Evolutionary conservation across 257 asterid species (phyloP).

Genomic region (Misopates orontium): DNA sequence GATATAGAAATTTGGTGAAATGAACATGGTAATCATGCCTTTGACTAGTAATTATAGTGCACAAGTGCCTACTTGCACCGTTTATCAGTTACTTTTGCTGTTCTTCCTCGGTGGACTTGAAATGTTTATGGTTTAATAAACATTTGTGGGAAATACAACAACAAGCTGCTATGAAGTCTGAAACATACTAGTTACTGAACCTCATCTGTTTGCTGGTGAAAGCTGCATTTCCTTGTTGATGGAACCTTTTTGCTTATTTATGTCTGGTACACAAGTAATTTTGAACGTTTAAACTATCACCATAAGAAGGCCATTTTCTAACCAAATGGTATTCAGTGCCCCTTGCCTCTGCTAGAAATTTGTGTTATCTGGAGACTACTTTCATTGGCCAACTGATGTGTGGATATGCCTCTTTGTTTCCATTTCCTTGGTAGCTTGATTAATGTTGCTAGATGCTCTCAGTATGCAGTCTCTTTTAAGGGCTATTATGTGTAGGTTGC

Average conservation of each 20-base stretch:
- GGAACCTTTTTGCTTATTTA: constrained; percentile 17
- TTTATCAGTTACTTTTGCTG: neutral
- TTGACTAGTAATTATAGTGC: constrained; percentile 12
- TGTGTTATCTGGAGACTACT: constrained; percentile 1
- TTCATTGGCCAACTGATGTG: neutral
- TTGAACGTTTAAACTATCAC: neutral
- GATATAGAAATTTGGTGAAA: constrained; percentile 2
- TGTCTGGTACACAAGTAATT: constrained; percentile 18
- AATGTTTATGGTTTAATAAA: constrained; percentile 10
- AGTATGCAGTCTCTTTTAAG: constrained; percentile 11
- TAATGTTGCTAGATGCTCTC: constrained; percentile 2
- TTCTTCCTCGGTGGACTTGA: constrained; percentile 2
- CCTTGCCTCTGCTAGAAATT: neutral
- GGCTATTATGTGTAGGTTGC: neutral
- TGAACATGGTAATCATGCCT: constrained; percentile 8
- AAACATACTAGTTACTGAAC: constrained; percentile 2
- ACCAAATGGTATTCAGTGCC: neutral
- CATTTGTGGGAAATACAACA: neutral
- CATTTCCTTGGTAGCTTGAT: constrained; percentile 4
- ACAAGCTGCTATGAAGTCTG: constrained; percentile 5
- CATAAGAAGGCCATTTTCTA: neutral
- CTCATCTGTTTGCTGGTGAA: constrained; percentile 15
- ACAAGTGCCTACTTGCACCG: constrained; percentile 13
- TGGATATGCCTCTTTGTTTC: neutral
- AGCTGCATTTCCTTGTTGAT: constrained; percentile 12